Evolutionary conservation across 140 eudicot species (phyloP), one percentile per base, ranked within the genome.

Genomic region (Cichorium intybus): DNA sequence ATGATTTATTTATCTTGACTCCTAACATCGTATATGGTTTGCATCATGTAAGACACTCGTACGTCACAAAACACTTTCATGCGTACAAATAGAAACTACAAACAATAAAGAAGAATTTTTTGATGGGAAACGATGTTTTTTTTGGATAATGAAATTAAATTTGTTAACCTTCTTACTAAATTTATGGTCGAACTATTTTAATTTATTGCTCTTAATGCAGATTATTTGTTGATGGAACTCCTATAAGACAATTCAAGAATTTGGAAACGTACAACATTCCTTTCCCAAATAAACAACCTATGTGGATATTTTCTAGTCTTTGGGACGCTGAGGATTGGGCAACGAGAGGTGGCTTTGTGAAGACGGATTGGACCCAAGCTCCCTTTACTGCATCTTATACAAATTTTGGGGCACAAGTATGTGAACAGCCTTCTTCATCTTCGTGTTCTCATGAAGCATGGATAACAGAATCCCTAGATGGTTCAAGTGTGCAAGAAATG

Each of bases 391-490:
- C 43, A 35, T 35, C 43, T 15, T 64, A 47, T 17, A 48, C 58
- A 17, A 64, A 64, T 26, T 64, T 46, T 14, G 48, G 22, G n/a
- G 17, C 20, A 28, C 69, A 64, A 47, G 54, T 35, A 11, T 64
- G 58, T 26, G 24, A 23, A n/a, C 45, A n/a, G n/a, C n/a, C 26
- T 16, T 26, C 56, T 21, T 45, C 58, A 8, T 47, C 57, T 46
- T 63, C 57, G 7, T 64, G 69, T 64, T 10, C 52, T 20, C 35
- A 29, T 2, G 54, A 34, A 7, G 37, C 69, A 11, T 64, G 69
- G 69, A 48, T 64, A 47, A 64, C 69, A 16, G 58, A 64, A 17
- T 50, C 76, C 56, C 56, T 83, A 53, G 68, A 65, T 50, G 15
- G 56, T 4, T 41, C 56, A 10, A 70, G 66, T 23, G 23, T 63